These are phyloP conservation scores for Ceratorhiza oryzae-sativae DNA, from an alignment of 1,284 basidiomycete species.

Conservation along the genomic window DNA sequence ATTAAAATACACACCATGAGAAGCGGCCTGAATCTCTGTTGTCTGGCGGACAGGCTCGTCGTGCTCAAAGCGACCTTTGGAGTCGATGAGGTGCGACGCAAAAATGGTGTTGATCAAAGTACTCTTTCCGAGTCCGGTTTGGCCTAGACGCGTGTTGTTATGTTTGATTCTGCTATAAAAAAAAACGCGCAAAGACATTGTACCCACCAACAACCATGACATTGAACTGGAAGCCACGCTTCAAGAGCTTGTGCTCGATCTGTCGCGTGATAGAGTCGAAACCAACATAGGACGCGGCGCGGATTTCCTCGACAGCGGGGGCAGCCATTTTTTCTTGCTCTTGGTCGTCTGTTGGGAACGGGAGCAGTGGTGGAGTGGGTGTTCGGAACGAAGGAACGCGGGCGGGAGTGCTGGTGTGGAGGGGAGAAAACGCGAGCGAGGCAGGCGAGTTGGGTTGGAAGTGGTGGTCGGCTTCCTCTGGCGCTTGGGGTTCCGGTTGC, in stretches of 20 bases:
- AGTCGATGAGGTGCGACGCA: conserved; percentile 96
- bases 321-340: conserved; percentile 49
- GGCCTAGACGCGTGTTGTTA: conserved; percentile 62
- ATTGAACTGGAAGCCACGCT: conserved; percentile 99
- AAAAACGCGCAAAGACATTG: conserved; percentile 23
- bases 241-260: conserved; percentile 99
- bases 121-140: conserved; percentile 97
- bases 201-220: conserved; percentile 90
- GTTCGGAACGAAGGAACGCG: conserved; percentile 14
- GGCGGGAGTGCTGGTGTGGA: conserved; percentile 34
- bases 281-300: conserved; percentile 88
- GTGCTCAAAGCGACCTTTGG: conserved; percentile 89
- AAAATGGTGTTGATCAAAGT: conserved; percentile 99
- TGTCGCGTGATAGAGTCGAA: conserved; percentile 97
- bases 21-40: conserved; percentile 94
- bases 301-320: conserved; percentile 72
- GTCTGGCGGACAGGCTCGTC: conserved; percentile 92
- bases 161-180: conserved; percentile 20
- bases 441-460: conserved; percentile 27
- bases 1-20: conserved; percentile 72
- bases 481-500: conserved; percentile 22
- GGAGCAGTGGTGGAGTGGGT: neutral
- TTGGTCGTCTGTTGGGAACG: conserved; percentile 16
- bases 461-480: conserved; percentile 20
- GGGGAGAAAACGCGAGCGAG: conserved; percentile 37